Percentiles rank a stretch among this genome's conserved stretches.
Evolutionary conservation across 2,329 filamentous ascomycete species (phyloP).

Genomic region (Pseudogymnoascus sp.): DNA sequence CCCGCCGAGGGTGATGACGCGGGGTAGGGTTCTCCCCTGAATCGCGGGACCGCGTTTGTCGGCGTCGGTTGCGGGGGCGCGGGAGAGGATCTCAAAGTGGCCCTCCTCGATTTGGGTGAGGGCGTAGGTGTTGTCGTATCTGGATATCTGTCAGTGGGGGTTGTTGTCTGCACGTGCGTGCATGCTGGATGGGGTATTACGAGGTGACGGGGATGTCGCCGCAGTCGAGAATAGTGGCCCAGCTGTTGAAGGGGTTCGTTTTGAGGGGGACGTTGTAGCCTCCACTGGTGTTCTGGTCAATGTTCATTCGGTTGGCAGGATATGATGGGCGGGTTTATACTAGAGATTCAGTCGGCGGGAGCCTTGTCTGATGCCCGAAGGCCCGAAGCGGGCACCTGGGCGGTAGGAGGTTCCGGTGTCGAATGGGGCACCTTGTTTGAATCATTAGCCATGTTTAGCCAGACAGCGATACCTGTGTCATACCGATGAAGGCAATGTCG

Average conservation of each 20-base stretch:
- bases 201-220: constrained; percentile 80
- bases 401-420: constrained; percentile 81
- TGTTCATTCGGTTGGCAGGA: constrained; percentile 12
- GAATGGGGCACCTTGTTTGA: constrained; percentile 59
- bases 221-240: constrained; percentile 73
- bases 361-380: constrained; percentile 77
- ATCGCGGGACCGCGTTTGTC: constrained; percentile 58
- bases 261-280: constrained; percentile 78
- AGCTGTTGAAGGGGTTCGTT: constrained; percentile 73
- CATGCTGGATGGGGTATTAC: constrained; percentile 18
- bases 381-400: constrained; percentile 75
- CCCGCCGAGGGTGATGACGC: constrained; percentile 67
- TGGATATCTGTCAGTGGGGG: constrained; percentile 25
- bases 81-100: constrained; percentile 66
- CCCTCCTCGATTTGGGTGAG: constrained; percentile 80
- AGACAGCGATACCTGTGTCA: constrained; percentile 18
- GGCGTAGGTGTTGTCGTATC: constrained; percentile 75
- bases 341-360: constrained; percentile 80
- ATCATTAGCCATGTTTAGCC: neutral
- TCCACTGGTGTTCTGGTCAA: constrained; percentile 48
- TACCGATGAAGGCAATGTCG: constrained; percentile 79
- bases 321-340: constrained; percentile 37
- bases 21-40: constrained; percentile 66
- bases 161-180: no score
- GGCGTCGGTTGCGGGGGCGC: constrained; percentile 60